Evolutionary conservation across 306 rosid species (phyloP), one percentile per base, ranked within the genome.

Genomic region (Acacia confusa): DNA sequence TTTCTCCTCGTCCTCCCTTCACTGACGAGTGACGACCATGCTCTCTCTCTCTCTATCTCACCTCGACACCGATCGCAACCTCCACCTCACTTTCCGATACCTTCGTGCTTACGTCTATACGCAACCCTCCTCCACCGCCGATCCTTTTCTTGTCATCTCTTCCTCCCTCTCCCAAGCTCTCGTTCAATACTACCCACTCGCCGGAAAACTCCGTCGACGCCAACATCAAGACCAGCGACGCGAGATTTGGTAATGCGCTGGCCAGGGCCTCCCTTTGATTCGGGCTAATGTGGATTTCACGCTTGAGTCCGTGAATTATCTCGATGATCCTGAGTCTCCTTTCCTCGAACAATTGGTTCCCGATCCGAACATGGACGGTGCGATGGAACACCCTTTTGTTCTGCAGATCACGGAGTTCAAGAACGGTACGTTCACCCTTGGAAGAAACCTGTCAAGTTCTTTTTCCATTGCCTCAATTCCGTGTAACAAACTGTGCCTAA

Each of bases 61-160:
- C 82, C 85, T 95, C 32, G 98, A 95, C 92, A 92, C 85, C 53
- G 98, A 95, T 32, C 86, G 82, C 71, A 95, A 95, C 81, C 92
- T 90, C 90, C 84, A 81, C 47, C 79, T 90, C 82, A 90, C 81
- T 74, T 86, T 94, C 83, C 97, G 98, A 7, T 95, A 95, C 89
- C 92, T 95, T 70, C 97, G 98, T 24, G 92, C 84, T 38, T 95
- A 95, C 84, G 67, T 52, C 13, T 3, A 30, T 73, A 20, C 78
- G 22, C 24, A 32, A 44, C 80, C 84, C 82, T 7, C 80, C 74
- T 3, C 80, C 72, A 25, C 86, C 64, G 32, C 25, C 27, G 82
- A 85, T 65, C 94, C 95, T 3, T 81, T 82, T 85, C 64, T 4
- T 44, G 88, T 88, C 83, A 88, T 95, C 85, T 76, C 97, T 40